Evolutionary conservation across 2,329 filamentous ascomycete species (phyloP).

Genomic region (Alternaria rosae): DNA sequence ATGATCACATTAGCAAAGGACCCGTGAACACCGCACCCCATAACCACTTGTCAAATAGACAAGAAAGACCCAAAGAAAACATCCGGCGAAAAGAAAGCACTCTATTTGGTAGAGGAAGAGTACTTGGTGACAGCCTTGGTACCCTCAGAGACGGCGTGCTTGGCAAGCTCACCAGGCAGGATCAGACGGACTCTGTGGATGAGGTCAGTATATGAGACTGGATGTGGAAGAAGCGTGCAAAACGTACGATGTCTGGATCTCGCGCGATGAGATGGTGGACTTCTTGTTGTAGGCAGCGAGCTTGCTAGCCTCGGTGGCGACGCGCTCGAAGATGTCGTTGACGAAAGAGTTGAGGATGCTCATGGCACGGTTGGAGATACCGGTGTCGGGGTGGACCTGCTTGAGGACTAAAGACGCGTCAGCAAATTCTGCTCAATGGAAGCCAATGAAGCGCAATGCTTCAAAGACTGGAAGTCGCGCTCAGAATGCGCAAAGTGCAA

Average conservation of each 20-base stretch:
- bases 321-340: conserved; percentile 99
- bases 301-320: conserved; percentile 98
- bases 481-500: conserved; percentile 20
- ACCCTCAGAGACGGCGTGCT: conserved; percentile 99
- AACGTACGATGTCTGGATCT: conserved; percentile 93
- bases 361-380: conserved; percentile 99
- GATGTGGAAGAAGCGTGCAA: neutral
- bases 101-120: conserved; percentile 98
- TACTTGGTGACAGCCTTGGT: conserved; percentile 99
- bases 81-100: conserved; percentile 50
- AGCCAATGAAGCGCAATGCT: neutral
- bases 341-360: conserved; percentile 99
- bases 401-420: conserved; percentile 79
- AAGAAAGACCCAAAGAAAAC: conserved; percentile 62
- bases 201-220: conserved; percentile 34
- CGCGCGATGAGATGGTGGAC: conserved; percentile 98
- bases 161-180: conserved; percentile 96
- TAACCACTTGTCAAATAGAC: conserved; percentile 57
- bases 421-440: conserved; percentile 27
- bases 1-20: conserved; percentile 61
- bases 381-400: conserved; percentile 99
- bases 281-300: conserved; percentile 99
- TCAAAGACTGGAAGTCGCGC: conserved; percentile 6
- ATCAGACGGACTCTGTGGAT: conserved; percentile 81
- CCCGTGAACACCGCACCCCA: conserved; percentile 54